Evolutionary conservation across 257 asterid genomes (phyloP).

Genomic region (Solanum stenotomum): DNA sequence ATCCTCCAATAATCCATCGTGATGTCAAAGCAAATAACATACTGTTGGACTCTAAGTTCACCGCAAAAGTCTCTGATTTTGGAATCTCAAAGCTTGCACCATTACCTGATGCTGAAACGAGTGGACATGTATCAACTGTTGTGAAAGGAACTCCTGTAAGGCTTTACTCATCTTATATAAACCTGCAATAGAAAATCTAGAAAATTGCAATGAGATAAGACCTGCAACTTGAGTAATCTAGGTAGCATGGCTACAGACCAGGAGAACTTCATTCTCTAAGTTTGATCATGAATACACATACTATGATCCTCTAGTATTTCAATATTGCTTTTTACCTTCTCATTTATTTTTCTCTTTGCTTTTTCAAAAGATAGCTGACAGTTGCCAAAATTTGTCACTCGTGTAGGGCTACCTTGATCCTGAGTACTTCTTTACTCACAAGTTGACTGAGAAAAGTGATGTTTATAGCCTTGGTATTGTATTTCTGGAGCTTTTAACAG

Average conservation of each 20-base stretch:
- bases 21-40: constrained; percentile 3
- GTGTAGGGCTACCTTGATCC: constrained; percentile 1
- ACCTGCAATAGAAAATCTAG: background rate
- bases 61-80: background rate
- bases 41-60: constrained; percentile 1
- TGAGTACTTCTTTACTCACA: background rate
- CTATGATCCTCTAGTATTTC: background rate
- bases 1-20: constrained; percentile 2
- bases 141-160: constrained; percentile 5
- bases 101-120: constrained; percentile 2
- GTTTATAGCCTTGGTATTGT: background rate
- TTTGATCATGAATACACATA: background rate
- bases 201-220: background rate
- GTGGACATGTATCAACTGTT: background rate
- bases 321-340: background rate
- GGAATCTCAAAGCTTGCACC: constrained; percentile 1
- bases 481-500: constrained; percentile 1
- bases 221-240: background rate
- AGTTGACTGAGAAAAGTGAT: constrained; percentile 3
- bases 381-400: background rate
- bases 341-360: background rate
- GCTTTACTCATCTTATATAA: background rate
- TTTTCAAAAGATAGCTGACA: background rate
- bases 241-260: background rate
- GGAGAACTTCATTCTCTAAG: background rate